Evolutionary conservation across 495 filamentous ascomycete species (phyloP).

Genomic region (Penicillium malachiteum): DNA sequence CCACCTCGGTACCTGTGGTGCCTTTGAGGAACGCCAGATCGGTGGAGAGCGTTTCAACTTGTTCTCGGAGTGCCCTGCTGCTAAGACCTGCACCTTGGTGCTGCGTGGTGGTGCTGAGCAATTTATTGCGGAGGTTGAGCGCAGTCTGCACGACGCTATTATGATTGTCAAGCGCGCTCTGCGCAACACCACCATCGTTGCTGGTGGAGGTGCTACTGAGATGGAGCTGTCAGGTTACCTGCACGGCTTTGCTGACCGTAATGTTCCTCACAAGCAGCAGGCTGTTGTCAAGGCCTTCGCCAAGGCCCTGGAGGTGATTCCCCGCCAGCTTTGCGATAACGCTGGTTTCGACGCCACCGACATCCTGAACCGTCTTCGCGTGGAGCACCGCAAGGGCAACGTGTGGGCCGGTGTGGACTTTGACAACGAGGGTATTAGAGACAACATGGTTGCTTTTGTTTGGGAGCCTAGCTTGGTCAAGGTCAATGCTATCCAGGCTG

Average conservation of each 20-base stretch:
- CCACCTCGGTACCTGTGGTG: conserved; percentile 87
- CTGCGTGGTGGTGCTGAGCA: conserved; percentile 96
- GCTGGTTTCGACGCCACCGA: conserved; percentile 98
- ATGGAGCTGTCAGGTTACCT: conserved; percentile 96
- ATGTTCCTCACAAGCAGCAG: conserved; percentile 93
- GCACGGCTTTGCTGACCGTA: conserved; percentile 85
- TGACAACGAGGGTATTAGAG: conserved; percentile 79
- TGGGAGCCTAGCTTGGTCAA: conserved; percentile 97
- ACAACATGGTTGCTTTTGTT: conserved; percentile 92
- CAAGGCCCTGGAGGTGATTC: conserved; percentile 95
- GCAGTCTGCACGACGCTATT: conserved; percentile 95
- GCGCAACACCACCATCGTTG: conserved; percentile 89
- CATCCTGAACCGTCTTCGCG: conserved; percentile 89
- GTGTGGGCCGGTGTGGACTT: conserved; percentile 97
- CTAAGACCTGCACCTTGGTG: conserved; percentile 95
- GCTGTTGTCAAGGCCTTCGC: conserved; percentile 96
- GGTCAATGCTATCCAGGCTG: conserved; percentile 95
- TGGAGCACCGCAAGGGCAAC: conserved; percentile 89
- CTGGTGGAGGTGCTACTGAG: conserved; percentile 90
- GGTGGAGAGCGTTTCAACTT: conserved; percentile 97
- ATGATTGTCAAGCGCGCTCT: conserved; percentile 99
- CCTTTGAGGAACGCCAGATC: conserved; percentile 94
- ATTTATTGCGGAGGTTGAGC: conserved; percentile 98
- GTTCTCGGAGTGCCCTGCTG: conserved; percentile 91
- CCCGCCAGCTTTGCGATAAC: conserved; percentile 95